A percentile compares a stretch with the other conserved stretches of the same genome.
Conservation (phyloP, 2,329 filamentous ascomycete species). For the Domatiomyces catenatus region DNA sequence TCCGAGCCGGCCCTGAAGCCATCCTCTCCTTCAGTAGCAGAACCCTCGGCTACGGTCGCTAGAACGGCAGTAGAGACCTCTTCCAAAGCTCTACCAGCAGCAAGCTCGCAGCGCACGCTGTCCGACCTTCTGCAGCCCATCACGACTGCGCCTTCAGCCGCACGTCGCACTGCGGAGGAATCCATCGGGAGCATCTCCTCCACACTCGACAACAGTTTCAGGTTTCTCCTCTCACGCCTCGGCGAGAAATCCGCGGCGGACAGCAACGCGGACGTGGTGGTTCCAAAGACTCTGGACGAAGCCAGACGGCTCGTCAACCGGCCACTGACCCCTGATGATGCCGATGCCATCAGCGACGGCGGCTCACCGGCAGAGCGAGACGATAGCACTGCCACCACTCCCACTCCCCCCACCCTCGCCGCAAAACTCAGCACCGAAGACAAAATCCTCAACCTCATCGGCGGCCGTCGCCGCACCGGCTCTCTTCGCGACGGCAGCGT, state of each 20-base stretch:
- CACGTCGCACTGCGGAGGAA: slow-evolving; percentile 79
- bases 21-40: slow-evolving; percentile 2
- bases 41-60: neutral
- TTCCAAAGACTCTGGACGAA: slow-evolving; percentile 86
- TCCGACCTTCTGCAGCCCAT: slow-evolving; percentile 78
- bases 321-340: slow-evolving; percentile 33
- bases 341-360: slow-evolving; percentile 31
- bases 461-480: slow-evolving; percentile 39
- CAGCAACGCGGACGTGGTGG: slow-evolving; percentile 30
- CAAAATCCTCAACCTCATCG: slow-evolving; percentile 55
- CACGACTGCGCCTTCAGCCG: slow-evolving; percentile 66
- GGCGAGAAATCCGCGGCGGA: slow-evolving; percentile 48
- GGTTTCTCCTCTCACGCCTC: slow-evolving; percentile 76
- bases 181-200: slow-evolving; percentile 81
- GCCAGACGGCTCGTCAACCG: slow-evolving; percentile 68
- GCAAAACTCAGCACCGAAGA: slow-evolving; percentile 37
- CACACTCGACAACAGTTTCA: slow-evolving; percentile 82
- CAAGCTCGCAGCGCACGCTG: slow-evolving; percentile 55
- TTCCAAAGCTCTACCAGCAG: slow-evolving; percentile 16
- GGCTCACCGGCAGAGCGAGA: slow-evolving; percentile 34
- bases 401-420: slow-evolving; percentile 8
- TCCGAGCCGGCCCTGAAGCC: slow-evolving; percentile 8
- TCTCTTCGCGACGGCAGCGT: slow-evolving; percentile 54
- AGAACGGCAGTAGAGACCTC: neutral
- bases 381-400: slow-evolving; percentile 11